phyloP scores from a whole-genome alignment of 495 filamentous ascomycete species.

The Tirmania nivea region DNA sequence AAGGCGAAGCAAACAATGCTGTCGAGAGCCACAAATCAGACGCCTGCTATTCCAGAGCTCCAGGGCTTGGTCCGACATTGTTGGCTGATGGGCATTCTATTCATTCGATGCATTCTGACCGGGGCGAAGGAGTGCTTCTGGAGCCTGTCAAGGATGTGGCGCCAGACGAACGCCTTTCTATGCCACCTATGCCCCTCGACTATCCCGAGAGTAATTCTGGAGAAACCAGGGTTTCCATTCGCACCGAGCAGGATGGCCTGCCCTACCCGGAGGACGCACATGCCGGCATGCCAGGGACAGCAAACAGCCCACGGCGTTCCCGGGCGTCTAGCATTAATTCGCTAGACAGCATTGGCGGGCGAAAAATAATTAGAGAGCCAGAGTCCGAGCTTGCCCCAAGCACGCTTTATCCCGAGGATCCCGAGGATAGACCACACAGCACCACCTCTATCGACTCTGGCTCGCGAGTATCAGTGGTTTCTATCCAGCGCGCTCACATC shows the following conservation, averaged over 20 bases:
- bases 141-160: conserved; percentile 7
- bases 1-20: background rate
- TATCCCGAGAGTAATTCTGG: conserved; percentile 15
- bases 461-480: background rate
- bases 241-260: conserved; percentile 58
- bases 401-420: background rate
- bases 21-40: conserved; percentile 12
- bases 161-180: conserved; percentile 8
- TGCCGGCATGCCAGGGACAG: conserved; percentile 12
- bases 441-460: background rate
- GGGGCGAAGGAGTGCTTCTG: conserved; percentile 17
- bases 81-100: conserved; percentile 6
- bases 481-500: background rate
- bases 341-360: background rate
- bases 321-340: background rate
- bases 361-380: background rate
- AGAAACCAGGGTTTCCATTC: conserved; percentile 60
- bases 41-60: conserved; percentile 12
- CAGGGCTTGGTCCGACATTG: conserved; percentile 11
- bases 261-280: conserved; percentile 34
- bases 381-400: background rate
- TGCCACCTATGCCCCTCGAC: conserved; percentile 15
- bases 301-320: conserved; percentile 14
- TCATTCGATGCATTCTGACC: conserved; percentile 14
- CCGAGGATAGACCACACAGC: background rate